Evolutionary conservation across 306 rosid genomes (phyloP), one percentile per base, ranked within the genome.

Genomic region (Quercus robur): DNA sequence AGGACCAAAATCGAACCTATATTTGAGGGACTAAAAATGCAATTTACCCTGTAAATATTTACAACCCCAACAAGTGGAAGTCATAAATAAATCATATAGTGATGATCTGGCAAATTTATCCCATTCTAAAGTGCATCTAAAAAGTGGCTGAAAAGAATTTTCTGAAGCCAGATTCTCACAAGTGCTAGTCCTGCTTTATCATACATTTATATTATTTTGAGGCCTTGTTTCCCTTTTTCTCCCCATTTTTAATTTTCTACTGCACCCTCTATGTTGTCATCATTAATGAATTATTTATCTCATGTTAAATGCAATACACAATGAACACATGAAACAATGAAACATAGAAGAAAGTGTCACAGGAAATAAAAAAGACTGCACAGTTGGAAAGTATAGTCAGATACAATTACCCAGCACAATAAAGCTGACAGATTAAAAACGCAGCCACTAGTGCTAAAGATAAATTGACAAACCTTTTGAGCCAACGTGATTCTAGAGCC

Each of bases 391-490:
- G 59, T 81, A 71, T 21, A 9, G 76, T 76, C 57, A 61, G 61
- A 82, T 62, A 71, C 73, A 78, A 76, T 13, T 31, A 71, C 79
- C 38, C 31, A 28, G 81, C 54, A 44, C 59, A 41, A 79, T 25
- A 79, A 69, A 54, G 58, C 33, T 68, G 46, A 44, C 15, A 70
- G 8, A 56, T 33, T 33, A 20, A 26, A 71, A 46, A 75, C 63
- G 49, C 51, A 80, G 80, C 74, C 59, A 71, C 52, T 35, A 84
- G 62, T 20, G 75, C 31, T 15, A 49, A 81, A 38, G 74, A 78
- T 64, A 52, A 75, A 70, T 73, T 52, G 25, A 80, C 79, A 73
- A 33, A 95, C 99, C 97, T 87, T 86, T 82, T 84, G 79, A 87
- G 74, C 56, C 77, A 81, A 49, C 23, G 88, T 28, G 96, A 90